phyloP scores from a whole-genome alignment of 164 flowering plant genomes.

The Vitis cinerea region DNA sequence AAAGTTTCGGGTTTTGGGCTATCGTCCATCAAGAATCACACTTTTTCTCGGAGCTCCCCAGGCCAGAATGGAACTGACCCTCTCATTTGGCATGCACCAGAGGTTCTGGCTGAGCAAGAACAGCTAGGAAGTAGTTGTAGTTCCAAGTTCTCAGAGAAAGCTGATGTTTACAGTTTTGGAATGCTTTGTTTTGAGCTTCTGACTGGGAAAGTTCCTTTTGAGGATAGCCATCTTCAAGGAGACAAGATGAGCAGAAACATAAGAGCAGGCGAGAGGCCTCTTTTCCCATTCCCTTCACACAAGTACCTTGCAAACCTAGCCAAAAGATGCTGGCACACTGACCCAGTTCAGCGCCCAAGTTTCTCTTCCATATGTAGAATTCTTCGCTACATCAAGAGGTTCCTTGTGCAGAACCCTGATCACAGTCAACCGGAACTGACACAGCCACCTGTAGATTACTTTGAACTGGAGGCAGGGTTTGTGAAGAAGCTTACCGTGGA shows the following conservation, averaged over 20 bases:
- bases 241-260: slow-evolving; percentile 81
- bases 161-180: slow-evolving; percentile 89
- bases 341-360: slow-evolving; percentile 67
- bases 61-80: slow-evolving; percentile 28
- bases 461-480: slow-evolving; percentile 57
- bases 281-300: slow-evolving; percentile 72
- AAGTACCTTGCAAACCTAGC: slow-evolving; percentile 68
- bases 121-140: slow-evolving; percentile 22
- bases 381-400: slow-evolving; percentile 68
- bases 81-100: slow-evolving; percentile 84
- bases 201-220: slow-evolving; percentile 90
- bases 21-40: slow-evolving; percentile 26
- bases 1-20: slow-evolving; percentile 74
- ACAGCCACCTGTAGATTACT: slow-evolving; percentile 55
- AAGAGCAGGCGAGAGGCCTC: slow-evolving; percentile 85
- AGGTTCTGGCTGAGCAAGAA: slow-evolving; percentile 70
- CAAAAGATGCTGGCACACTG: slow-evolving; percentile 80
- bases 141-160: slow-evolving; percentile 61
- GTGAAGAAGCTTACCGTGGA: slow-evolving; percentile 36
- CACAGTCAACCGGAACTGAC: slow-evolving; percentile 48
- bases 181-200: slow-evolving; percentile 87
- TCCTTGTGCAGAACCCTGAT: slow-evolving; percentile 65
- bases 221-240: slow-evolving; percentile 84
- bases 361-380: slow-evolving; percentile 79
- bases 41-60: slow-evolving; percentile 18